A percentile compares a stretch with the other conserved stretches of the same genome.
phyloP scores from a whole-genome alignment of 2,329 filamentous ascomycete genomes.

The Botrytis medusae region DNA sequence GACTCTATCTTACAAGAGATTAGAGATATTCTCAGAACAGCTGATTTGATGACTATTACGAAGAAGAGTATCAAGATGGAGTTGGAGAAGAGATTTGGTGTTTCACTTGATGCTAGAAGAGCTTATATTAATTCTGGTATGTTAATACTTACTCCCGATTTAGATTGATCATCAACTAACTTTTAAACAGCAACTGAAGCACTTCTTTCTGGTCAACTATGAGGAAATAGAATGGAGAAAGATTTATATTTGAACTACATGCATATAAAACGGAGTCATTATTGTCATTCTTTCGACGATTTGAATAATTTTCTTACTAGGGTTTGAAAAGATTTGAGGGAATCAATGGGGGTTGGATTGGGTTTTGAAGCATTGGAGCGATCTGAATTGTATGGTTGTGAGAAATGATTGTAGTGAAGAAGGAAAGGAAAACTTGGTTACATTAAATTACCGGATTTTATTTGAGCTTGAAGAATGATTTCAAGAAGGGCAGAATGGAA shows the following conservation, averaged over 20 bases:
- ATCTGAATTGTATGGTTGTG: conserved; percentile 12
- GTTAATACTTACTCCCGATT: conserved; percentile 41
- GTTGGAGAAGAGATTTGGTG: conserved; percentile 85
- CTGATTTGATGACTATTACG: conserved; percentile 95
- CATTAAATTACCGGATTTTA: conserved; percentile 1
- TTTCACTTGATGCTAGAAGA: conserved; percentile 81
- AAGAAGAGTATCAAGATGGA: conserved; percentile 98
- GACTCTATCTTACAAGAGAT: conserved; percentile 92
- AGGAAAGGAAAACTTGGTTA: not conserved
- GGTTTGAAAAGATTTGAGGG: not conserved
- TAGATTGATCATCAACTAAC: conserved; percentile 4
- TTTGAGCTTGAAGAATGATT: not conserved
- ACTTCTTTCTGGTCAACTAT: conserved; percentile 74
- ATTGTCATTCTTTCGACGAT: not conserved
- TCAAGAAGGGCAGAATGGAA: conserved; percentile 3
- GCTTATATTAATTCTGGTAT: conserved; percentile 91
- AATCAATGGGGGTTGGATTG: conserved; percentile 1
- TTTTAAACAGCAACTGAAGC: conserved; percentile 66
- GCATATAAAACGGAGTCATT: conserved; percentile 20
- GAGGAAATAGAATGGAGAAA: not conserved
- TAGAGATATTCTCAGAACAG: conserved; percentile 84
- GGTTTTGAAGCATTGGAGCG: conserved; percentile 10
- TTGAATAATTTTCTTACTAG: not conserved
- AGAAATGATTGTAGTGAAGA: not conserved
- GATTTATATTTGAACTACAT: conserved; percentile 1